Evolutionary conservation across 2,329 filamentous ascomycete genomes (phyloP).

Genomic region (Talaromyces sp.): DNA sequence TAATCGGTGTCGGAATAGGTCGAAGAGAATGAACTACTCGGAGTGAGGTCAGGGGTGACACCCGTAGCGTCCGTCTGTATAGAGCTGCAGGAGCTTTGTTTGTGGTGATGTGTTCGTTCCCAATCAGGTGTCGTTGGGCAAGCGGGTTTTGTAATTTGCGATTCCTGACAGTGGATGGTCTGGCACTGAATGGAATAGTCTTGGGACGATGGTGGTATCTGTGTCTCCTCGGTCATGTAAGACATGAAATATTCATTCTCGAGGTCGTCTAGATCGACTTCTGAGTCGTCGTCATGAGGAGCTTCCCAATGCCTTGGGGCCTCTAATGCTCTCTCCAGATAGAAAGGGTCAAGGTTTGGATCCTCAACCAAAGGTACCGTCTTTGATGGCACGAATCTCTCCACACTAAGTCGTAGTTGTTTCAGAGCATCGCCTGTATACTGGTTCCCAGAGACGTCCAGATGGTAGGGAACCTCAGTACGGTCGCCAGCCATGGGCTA

Average conservation of each 20-base stretch:
- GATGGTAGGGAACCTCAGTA: conserved; percentile 30
- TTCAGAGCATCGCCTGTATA: conserved; percentile 32
- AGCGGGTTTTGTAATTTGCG: not conserved
- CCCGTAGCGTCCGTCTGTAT: conserved; percentile 28
- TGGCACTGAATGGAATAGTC: conserved; percentile 5
- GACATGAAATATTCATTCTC: conserved; percentile 32
- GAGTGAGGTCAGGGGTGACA: conserved; percentile 35
- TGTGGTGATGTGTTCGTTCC: conserved; percentile 24
- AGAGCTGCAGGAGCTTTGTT: conserved; percentile 35
- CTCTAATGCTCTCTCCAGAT: conserved; percentile 36
- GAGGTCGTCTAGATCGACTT: conserved; percentile 32
- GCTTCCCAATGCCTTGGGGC: conserved; percentile 27
- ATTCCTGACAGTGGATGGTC: conserved; percentile 1
- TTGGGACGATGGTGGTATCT: not conserved
- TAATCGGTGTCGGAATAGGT: conserved; percentile 31
- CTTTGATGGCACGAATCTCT: conserved; percentile 15
- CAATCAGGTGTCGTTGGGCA: conserved; percentile 10
- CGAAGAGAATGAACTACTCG: conserved; percentile 40
- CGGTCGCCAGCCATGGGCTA: conserved; percentile 40
- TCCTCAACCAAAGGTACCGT: conserved; percentile 25
- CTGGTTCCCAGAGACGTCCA: conserved; percentile 31
- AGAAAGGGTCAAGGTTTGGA: conserved; percentile 38
- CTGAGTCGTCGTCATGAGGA: conserved; percentile 27
- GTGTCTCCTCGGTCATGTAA: conserved; percentile 23
- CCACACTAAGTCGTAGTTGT: conserved; percentile 5